Base-by-base conservation (phyloP, 306 rosid genomes). In the Cicer bijugum region DNA sequence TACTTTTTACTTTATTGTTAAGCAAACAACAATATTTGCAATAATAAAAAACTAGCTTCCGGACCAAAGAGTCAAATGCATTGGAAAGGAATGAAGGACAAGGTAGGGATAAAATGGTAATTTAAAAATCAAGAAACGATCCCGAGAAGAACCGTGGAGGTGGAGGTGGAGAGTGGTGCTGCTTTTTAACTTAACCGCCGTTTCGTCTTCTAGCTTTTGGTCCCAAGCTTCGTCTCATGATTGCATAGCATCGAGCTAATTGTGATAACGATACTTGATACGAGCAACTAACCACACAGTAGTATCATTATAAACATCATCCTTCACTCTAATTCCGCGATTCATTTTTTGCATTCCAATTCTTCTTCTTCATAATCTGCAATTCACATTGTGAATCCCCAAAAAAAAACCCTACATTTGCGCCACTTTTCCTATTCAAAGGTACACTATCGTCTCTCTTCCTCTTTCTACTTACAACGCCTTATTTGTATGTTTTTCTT, bases 401-500 rank as follows among this genome's bases (percentile, higher is more conserved):
- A 17, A 6, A 80, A 77, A 40, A 4, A 80, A 77, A 74, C 83
- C 83, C 83, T 79, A 66, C 79, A 66, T 74, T 80, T 60, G 42
- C 67, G 4, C 52, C 40, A 33, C 35, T 45, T 1, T 64, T 3
- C 47, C 33, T 20, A 59, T 38, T 33, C 69, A 46, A 40, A 81
- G 74, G 81, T 62, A 70, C 45, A 15, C 33, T 7, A 4, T 12
- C 51, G 2, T 63, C 42, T 9, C n/a, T 53, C n/a, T 48, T 43
- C 28, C 65, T 1, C 7, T 19, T 47, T 62, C 57, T 14, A 69
- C 53, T 69, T 15, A 43, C 51, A 11, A 16, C 3, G 1, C 71
- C 12, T 6, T 45, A 4, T 59, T n/a, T 58, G 76, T 44, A 55
- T 33, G 1, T n/a, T 50, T 15, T 0, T 11, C 17, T 64, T 72